These are phyloP conservation scores for Phytophthora aleatoria DNA, from an alignment of 352 stramenopile species.

Conservation along the genomic window DNA sequence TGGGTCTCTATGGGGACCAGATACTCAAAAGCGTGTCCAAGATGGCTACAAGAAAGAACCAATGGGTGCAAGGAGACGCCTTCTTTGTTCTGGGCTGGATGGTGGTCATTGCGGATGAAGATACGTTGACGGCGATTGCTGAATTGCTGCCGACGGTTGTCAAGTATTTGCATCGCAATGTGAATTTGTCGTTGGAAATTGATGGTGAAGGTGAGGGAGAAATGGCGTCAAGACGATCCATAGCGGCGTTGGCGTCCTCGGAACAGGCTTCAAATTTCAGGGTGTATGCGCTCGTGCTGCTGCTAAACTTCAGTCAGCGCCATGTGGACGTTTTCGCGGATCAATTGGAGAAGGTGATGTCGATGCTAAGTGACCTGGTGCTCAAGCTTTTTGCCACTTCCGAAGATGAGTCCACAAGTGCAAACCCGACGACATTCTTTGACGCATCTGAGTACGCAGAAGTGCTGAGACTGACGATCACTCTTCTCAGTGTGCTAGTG, in stretches of 20 bases:
- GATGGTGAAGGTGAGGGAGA: background rate
- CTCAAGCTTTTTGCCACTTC: slow-evolving; percentile 30
- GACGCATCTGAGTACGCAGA: slow-evolving; percentile 56
- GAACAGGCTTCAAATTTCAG: slow-evolving; percentile 70
- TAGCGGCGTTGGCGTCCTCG: slow-evolving; percentile 30
- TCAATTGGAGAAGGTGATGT: slow-evolving; percentile 32
- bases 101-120: slow-evolving; percentile 68
- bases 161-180: slow-evolving; percentile 48
- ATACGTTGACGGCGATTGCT: slow-evolving; percentile 39
- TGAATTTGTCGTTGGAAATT: slow-evolving; percentile 24
- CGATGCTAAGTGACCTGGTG: slow-evolving; percentile 47
- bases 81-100: slow-evolving; percentile 81
- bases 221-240: slow-evolving; percentile 6
- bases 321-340: slow-evolving; percentile 42
- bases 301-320: slow-evolving; percentile 77
- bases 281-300: slow-evolving; percentile 73
- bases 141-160: slow-evolving; percentile 52
- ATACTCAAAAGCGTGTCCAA: slow-evolving; percentile 46
- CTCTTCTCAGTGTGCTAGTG: slow-evolving; percentile 53
- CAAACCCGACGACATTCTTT: slow-evolving; percentile 1
- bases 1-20: slow-evolving; percentile 47
- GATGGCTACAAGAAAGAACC: slow-evolving; percentile 73
- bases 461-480: slow-evolving; percentile 59
- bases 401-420: background rate
- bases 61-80: slow-evolving; percentile 77